phyloP scores from a whole-genome alignment of 306 rosid genomes.

The Astragalus glycyphyllos region DNA sequence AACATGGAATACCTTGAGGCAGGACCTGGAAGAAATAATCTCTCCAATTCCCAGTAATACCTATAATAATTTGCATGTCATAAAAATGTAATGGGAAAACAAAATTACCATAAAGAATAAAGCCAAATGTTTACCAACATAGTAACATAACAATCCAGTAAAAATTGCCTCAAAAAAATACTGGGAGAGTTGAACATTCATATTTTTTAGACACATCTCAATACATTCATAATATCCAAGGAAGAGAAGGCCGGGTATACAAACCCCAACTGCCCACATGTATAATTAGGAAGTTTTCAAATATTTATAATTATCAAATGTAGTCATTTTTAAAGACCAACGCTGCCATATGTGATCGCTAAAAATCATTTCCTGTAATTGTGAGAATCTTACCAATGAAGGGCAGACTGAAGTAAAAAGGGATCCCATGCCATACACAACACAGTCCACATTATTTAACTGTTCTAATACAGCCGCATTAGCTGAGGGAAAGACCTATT shows the following conservation, averaged over 20 bases:
- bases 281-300: neutral
- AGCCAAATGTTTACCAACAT: neutral
- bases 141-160: conserved; percentile 21
- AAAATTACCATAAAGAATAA: conserved; percentile 6
- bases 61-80: conserved; percentile 48
- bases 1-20: conserved; percentile 73
- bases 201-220: conserved; percentile 6
- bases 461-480: conserved; percentile 77
- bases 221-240: conserved; percentile 16
- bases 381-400: conserved; percentile 72
- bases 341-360: conserved; percentile 6
- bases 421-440: conserved; percentile 97
- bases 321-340: conserved; percentile 18
- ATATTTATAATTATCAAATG: conserved; percentile 2
- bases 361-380: conserved; percentile 14
- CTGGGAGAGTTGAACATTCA: conserved; percentile 24
- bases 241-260: conserved; percentile 12
- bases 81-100: conserved; percentile 27
- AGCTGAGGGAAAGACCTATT: conserved; percentile 82
- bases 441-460: conserved; percentile 72
- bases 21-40: conserved; percentile 84
- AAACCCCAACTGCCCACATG: conserved; percentile 9
- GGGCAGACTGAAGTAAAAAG: conserved; percentile 94
- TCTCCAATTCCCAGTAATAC: conserved; percentile 92
- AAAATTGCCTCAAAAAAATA: conserved; percentile 30